Evolutionary conservation across 495 filamentous ascomycete genomes (phyloP).

Genomic region (Eremomyces bilateralis): DNA sequence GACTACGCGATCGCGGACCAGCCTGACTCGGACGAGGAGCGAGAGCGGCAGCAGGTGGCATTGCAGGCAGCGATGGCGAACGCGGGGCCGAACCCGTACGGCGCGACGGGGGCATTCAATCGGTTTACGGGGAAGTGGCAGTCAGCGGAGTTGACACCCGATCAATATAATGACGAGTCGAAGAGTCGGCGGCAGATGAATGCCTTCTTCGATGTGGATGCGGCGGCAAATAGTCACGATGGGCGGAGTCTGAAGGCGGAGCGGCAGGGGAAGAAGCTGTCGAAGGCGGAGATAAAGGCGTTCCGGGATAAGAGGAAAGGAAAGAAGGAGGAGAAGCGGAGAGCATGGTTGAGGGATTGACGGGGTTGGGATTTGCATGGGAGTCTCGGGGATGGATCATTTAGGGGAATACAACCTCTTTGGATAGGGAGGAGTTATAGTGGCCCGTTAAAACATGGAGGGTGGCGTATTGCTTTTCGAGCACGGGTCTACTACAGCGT

Average conservation of each 20-base stretch:
- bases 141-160: conserved; percentile 34
- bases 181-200: conserved; percentile 79
- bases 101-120: conserved; percentile 59
- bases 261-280: conserved; percentile 68
- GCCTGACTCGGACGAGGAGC: conserved; percentile 17
- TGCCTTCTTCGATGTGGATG: conserved; percentile 94
- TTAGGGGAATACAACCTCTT: too few relatives aligned
- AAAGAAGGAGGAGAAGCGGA: conserved; percentile 83
- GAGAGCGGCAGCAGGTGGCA: conserved; percentile 7
- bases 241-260: conserved; percentile 84
- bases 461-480: too few relatives aligned
- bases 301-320: conserved; percentile 47
- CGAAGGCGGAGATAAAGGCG: conserved; percentile 56
- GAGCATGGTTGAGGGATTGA: conserved; percentile 80
- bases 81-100: conserved; percentile 27
- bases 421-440: too few relatives aligned
- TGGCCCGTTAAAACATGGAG: too few relatives aligned
- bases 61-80: conserved; percentile 12
- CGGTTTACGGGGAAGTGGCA: conserved; percentile 84
- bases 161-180: conserved; percentile 69
- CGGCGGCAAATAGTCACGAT: conserved; percentile 81
- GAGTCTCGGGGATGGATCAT: too few relatives aligned
- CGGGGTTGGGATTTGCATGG: too few relatives aligned
- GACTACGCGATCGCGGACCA: conserved; percentile 43
- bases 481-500: too few relatives aligned